Percentiles rank a stretch among this genome's conserved stretches.
Conservation (phyloP, 495 filamentous ascomycete genomes). For the Penicillium lividum region DNA sequence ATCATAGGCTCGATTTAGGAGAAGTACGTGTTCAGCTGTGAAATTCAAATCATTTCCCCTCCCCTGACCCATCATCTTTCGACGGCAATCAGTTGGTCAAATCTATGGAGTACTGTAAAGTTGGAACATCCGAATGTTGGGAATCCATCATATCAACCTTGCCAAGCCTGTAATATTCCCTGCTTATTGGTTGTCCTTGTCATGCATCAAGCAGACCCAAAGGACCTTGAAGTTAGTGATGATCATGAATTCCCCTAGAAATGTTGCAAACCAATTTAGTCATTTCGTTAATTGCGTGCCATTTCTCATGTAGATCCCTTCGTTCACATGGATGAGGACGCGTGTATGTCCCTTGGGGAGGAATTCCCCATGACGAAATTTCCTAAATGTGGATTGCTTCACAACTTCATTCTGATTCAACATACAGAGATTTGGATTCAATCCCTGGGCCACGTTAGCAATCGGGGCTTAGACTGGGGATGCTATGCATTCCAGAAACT, state of each 20-base stretch:
- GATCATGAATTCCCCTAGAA: neutral
- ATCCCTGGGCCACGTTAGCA: neutral
- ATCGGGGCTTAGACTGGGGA: conserved; percentile 6
- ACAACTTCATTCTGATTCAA: neutral
- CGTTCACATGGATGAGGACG: conserved; percentile 12
- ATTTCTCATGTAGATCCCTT: conserved; percentile 23
- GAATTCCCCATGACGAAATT: conserved; percentile 20
- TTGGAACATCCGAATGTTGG: neutral
- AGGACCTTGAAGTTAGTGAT: neutral
- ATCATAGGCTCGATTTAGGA: neutral
- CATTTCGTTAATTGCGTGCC: conserved; percentile 4
- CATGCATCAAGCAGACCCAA: too few relatives aligned
- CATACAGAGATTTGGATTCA: neutral
- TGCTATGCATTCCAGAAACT: conserved; percentile 8
- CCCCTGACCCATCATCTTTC: neutral
- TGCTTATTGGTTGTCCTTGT: too few relatives aligned
- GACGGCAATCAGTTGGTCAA: too few relatives aligned
- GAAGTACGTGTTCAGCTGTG: neutral
- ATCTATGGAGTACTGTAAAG: neutral
- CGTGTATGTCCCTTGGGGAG: conserved; percentile 12
- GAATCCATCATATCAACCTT: too few relatives aligned
- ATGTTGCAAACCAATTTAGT: too few relatives aligned
- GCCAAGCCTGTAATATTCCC: too few relatives aligned
- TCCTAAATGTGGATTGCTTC: neutral
- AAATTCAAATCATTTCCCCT: neutral